Conservation (phyloP, 2,329 filamentous ascomycete genomes). For the Aurifilum marmelostoma region DNA sequence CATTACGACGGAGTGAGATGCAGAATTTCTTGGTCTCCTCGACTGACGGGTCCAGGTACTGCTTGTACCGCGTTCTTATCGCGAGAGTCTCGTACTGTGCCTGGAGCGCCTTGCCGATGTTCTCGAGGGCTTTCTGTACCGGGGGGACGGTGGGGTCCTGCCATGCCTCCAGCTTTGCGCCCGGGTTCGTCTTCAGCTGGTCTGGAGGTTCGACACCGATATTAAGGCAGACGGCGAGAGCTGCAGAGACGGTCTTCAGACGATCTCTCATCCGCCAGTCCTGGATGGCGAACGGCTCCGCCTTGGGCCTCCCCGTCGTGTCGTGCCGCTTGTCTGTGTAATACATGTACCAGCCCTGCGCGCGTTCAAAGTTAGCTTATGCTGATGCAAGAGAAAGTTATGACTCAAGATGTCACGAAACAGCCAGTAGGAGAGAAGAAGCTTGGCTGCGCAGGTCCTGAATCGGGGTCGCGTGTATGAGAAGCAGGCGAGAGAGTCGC, state of each 20-base stretch:
- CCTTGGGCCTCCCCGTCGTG: slow-evolving; percentile 84
- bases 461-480: no score
- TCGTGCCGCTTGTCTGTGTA: slow-evolving; percentile 98
- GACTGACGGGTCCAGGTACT: slow-evolving; percentile 93
- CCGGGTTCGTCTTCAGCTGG: slow-evolving; percentile 92
- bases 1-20: slow-evolving; percentile 83
- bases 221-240: slow-evolving; percentile 91
- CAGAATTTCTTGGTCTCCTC: slow-evolving; percentile 98
- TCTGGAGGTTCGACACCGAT: slow-evolving; percentile 97
- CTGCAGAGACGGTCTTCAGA: slow-evolving; percentile 93
- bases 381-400: not conserved
- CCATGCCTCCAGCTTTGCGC: slow-evolving; percentile 95
- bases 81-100: slow-evolving; percentile 95
- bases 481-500: no score
- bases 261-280: slow-evolving; percentile 98
- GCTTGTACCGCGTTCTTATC: slow-evolving; percentile 94
- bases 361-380: slow-evolving; percentile 33
- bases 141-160: slow-evolving; percentile 84
- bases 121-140: slow-evolving; percentile 83
- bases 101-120: slow-evolving; percentile 95
- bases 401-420: not conserved
- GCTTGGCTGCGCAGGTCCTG: not conserved
- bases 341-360: slow-evolving; percentile 98
- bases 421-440: slow-evolving; percentile 5
- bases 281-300: slow-evolving; percentile 67